Evolutionary conservation across 352 stramenopile species (phyloP), one percentile per base, ranked within the genome.

Genomic region (Pythium coloratum): DNA sequence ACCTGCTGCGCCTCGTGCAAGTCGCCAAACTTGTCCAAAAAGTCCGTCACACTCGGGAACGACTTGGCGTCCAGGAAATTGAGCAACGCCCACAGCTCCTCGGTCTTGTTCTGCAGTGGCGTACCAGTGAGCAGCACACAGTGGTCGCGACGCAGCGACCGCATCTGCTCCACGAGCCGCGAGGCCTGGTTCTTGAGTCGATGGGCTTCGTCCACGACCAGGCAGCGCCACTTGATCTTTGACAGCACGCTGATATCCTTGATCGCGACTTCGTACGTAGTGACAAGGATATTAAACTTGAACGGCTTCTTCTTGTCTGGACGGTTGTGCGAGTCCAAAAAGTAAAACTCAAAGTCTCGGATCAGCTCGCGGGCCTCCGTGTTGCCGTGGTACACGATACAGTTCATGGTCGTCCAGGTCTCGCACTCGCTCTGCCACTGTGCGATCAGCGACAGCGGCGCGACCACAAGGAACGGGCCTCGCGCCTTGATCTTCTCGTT

Each of bases 351-450:
- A 59, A 95, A 95, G 47, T 98, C 82, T 9, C 97, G 90, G 54
- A 99, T 98, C 40, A 97, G 81, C 53, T 98, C 86, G 9, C 98
- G 88, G 32, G 98, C 88, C 14, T 91, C 87, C 7, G 89, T 89
- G 64, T 91, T 97, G 36, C 98, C 98, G 78, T 99, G 97, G 68
- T 99, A 99, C 1, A 99, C 91, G 55, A 99, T 91, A 47, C 96
- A 99, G 78, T 99, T 99, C 73, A 99, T 96, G 49, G 96, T 89
- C 0, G 97, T 99, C 98, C 98, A 99, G 38, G 80, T 95, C 56
- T 98, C 87, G 70, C 99, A 99, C 80, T 99, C 98, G 58, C 98
- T 96, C 68, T 99, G 84, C 98, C 98, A 99, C 71, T 99, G 98
- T n/a, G 93, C 86, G 59, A 99, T 96, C 1, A 99, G 98, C 28